Base-by-base conservation (phyloP, 2,329 filamentous ascomycete species). In the Berkeleyomyces basicola region DNA sequence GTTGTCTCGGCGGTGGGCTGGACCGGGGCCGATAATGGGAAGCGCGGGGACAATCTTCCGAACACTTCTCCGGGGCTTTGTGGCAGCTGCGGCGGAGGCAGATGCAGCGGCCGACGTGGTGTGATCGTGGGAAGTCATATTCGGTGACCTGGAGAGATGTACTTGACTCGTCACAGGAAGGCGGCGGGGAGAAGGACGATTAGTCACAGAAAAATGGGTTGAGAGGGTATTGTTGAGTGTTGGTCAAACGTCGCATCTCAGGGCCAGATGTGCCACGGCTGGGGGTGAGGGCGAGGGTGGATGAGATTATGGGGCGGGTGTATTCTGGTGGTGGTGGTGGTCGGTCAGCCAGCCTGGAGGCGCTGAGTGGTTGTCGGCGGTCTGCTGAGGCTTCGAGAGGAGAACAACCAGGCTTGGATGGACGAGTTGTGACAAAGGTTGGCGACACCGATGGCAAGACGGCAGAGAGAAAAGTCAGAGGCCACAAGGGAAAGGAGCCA, bases 221-320 rank as follows among this genome's bases (percentile, higher is more conserved):
- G 31, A 39, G 49, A 61, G 58, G 47, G 43, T 58, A 23, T 62
- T 43, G 57, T 43, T 64, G 58, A 58, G 42, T 47, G 49, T 58
- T 57, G 58, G 47, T 64, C 62, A 42, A 46, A 57, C 58, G 62
- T 59, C 62, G 62, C 62, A 64, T 64, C 62, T 64, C 62, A 64
- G 62, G 62, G 62, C 58, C 44, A 53, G 43, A 53, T 44, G 61
- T 39, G 61, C 53, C 61, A 57, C 36, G 16, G n/a, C 7, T 39
- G 39, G n/a, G 33, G 51, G 39, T 55, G 51, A 46, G 43, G n/a
- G 59, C 36, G 59, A 53, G 59, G 59, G 46, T 49, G 46, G 31
- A 9, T 23, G n/a, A 11, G 46, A 11, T 7, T 10, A 23, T 49
- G 31, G 46, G 7, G n/a, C n/a, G 46, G 4, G 46, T n/a, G n/a